Evolutionary conservation across 192 early-diverging fungal species (phyloP), one percentile per base, ranked within the genome.

Genomic region (Pilaira anomala): DNA sequence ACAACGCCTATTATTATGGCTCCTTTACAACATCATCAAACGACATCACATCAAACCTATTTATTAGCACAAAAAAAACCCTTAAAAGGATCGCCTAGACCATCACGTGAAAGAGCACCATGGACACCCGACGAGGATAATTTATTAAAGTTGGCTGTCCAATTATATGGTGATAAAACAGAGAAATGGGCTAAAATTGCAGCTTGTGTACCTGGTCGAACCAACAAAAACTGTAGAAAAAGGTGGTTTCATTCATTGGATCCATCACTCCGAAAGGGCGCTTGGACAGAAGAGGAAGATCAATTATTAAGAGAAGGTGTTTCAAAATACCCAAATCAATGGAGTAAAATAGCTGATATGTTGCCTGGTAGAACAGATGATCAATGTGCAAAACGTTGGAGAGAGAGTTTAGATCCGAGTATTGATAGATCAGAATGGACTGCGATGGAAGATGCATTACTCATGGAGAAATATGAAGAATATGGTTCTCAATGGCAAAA

Each of bases 321-420:
- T 11, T 65, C 77, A 16, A 79, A 83, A 67, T 80, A 79, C 69
- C 86, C 85, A n/a, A 80, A 82, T 33, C 84, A 90, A 77, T 96
- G 94, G 94, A 87, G 86, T 58, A 82, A 84, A 41, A 88, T 96
- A 40, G 88, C 91, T 14, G 82, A 87, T 63, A 78, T 77, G 55
- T 87, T 96, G 48, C 74, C 77, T 4, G 92, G 92, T 16, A 77
- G 94, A 16, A 94, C 89, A 13, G 91, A 91, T 62, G 89, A 91
- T 63, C 93, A 94, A 65, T 96, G 94, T 64, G 90, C 92, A 30
- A 93, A 93, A 66, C 80, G 94, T 26, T 96, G 93, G 86, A 78
- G 87, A 22, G 93, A 95, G 76, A 85, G 86, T 53, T 76, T 95
- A 36, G 91, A 95, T 71, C 93, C 93, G 11, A 75, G 80, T 7